A percentile compares a stretch with the other conserved stretches of the same genome.
phyloP scores from a whole-genome alignment of 2,329 filamentous ascomycete genomes.

The Epichloe elymi region DNA sequence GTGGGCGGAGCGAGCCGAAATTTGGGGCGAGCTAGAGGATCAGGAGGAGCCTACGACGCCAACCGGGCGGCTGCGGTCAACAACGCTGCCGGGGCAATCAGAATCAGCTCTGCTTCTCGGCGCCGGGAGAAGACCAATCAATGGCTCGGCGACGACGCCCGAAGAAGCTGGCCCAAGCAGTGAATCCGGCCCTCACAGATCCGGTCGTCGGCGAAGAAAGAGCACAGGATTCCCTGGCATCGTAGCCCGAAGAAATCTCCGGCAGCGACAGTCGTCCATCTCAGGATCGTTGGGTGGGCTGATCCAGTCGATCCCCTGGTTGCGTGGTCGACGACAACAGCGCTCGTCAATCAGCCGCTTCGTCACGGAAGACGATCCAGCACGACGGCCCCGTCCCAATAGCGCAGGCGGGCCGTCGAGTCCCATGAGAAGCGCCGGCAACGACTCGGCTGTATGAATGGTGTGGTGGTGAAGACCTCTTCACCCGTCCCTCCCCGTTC shows the following conservation, averaged over 20 bases:
- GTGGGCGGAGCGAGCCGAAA: slow-evolving; percentile 60
- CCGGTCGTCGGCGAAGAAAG: slow-evolving; percentile 35
- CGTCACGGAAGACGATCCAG: neutral
- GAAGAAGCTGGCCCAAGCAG: slow-evolving; percentile 18
- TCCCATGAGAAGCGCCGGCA: neutral
- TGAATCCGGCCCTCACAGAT: slow-evolving; percentile 18
- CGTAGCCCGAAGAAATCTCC: slow-evolving; percentile 33
- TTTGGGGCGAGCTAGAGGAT: slow-evolving; percentile 82
- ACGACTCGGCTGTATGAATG: slow-evolving; percentile 22
- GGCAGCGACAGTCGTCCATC: slow-evolving; percentile 25
- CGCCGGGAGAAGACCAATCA: slow-evolving; percentile 19
- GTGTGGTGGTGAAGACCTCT: slow-evolving; percentile 1
- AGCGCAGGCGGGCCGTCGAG: neutral
- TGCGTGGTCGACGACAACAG: slow-evolving; percentile 15
- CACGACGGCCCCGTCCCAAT: neutral
- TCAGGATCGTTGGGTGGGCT: slow-evolving; percentile 40
- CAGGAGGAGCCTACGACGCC: slow-evolving; percentile 37
- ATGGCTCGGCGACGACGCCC: slow-evolving; percentile 11
- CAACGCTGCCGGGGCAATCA: slow-evolving; percentile 30
- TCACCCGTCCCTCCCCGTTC: neutral
- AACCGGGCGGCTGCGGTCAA: slow-evolving; percentile 30
- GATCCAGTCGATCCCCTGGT: slow-evolving; percentile 41
- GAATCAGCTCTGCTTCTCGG: slow-evolving; percentile 29
- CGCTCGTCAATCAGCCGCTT: slow-evolving; percentile 6
- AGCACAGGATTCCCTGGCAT: slow-evolving; percentile 52